Base-by-base conservation (phyloP, 1,284 basidiomycete genomes). In the Cryptococcus floricola region DNA sequence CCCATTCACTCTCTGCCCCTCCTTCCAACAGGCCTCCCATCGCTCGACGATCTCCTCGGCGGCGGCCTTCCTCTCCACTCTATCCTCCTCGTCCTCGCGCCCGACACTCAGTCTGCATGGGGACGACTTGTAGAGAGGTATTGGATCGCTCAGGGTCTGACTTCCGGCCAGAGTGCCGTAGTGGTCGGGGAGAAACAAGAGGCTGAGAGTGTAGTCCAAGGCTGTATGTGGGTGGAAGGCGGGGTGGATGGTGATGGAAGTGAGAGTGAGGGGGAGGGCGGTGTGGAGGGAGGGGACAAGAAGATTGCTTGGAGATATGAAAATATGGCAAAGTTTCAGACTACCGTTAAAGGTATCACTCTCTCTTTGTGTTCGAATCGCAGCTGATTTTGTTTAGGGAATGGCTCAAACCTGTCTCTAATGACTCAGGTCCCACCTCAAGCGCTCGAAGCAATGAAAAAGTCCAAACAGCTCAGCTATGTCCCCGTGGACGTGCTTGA, bases 281-380 rank as follows among this genome's bases (percentile, higher is more conserved):
- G 78, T 79, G 53, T 82, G 54, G 50, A 27, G 16, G 52, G 49
- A 38, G 57, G 57, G 46, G 59, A 56, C 70, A 76, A 53, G 77
- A 81, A 88, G 77, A 96, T 97, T 67, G 95, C 95, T 39, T 98
- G 95, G 90, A 82, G 95, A 68, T 98, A 98, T 74, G 89, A 91
- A 67, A 82, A 85, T 59, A 88, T 96, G 88, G 89, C 87, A 77
- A 87, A 83, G 75, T 95, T 95, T 75, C 85, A 89, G 77, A 96
- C 92, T 1, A 92, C 89, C 1, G 85, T 95, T 28, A 69, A 59
- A 25, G 59, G 67, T 59, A 49, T 37, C 18, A 10, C 14, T 31
- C 25, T 44, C 18, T 31, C 9, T 4, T 19, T 25, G 23, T 46
- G 28, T 14, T 34, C 18, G 37, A 28, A 23, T 44, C 42, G 25